A percentile compares a stretch with the other conserved stretches of the same genome.
phyloP scores from a whole-genome alignment of 139 green algal species.

The Yamagishiella unicocca region DNA sequence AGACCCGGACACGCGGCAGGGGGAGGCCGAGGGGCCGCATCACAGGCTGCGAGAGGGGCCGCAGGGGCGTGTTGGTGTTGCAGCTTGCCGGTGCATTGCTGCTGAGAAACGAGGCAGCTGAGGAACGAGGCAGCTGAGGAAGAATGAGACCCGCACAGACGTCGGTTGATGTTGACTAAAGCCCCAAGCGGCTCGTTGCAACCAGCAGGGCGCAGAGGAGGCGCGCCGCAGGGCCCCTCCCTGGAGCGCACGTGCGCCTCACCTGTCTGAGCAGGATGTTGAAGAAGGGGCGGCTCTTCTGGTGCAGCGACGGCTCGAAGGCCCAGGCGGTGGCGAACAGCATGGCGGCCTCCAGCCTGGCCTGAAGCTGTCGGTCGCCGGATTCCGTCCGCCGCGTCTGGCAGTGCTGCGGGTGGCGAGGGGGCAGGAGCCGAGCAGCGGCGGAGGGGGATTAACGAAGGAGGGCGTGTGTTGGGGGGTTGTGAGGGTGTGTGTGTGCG shows the following conservation, averaged over 20 bases:
- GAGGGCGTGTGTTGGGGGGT: not conserved
- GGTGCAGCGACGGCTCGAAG: slow-evolving; percentile 55
- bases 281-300: slow-evolving; percentile 56
- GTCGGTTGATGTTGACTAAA: too few relatives aligned
- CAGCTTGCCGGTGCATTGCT: too few relatives aligned
- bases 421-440: not conserved
- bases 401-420: slow-evolving; percentile 20
- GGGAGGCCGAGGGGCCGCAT: too few relatives aligned
- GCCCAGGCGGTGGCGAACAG: slow-evolving; percentile 54
- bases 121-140: too few relatives aligned
- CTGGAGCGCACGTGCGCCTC: too few relatives aligned
- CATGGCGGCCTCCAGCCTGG: slow-evolving; percentile 51
- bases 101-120: too few relatives aligned
- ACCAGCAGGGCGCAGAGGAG: not conserved
- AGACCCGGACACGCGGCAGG: not conserved
- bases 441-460: too few relatives aligned
- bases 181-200: not conserved
- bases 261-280: slow-evolving; percentile 61
- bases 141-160: too few relatives aligned
- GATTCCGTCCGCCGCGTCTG: not conserved
- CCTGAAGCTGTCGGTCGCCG: slow-evolving; percentile 33
- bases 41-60: too few relatives aligned
- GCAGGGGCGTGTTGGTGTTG: too few relatives aligned
- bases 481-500: not conserved
- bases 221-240: too few relatives aligned